Evolutionary conservation across 176 grass and related monocot genomes (phyloP), one percentile per base, ranked within the genome.

Genomic region (Ananas comosus): DNA sequence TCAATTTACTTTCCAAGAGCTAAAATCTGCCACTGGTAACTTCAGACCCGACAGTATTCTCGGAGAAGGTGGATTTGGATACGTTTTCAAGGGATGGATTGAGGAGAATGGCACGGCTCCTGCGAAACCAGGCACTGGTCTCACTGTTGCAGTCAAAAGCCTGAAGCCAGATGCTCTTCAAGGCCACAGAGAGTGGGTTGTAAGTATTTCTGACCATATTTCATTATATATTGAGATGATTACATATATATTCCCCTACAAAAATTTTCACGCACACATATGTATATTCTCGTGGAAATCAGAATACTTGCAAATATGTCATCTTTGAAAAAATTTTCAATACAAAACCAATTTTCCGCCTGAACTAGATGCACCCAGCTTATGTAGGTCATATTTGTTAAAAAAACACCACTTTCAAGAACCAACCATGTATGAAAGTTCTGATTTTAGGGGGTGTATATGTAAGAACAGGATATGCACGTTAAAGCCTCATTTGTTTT

Each of bases 101-200:
- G 94, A 92, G 22, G 81, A 81, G 2, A 86, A 92, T 59, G 87
- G 86, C 75, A 97, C 89, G 53, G 66, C 94, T 79, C 86, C 94
- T 71, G 89, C 84, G 81, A 97, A 90, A 83, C 94, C 94, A 9
- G 84, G 86, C 67, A 97, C 89, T 72, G 86, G 94, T 79, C 49
- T 90, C 59, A 97, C 89, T 72, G 94, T 97, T n/a, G 94, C 94
- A 21, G 94, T 97, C 64, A 97, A 97, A 79, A 88, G 94, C 77
- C 81, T 97, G 78, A 97, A 97, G 80, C 89, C 70, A 53, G 90
- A 97, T 81, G 94, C 84, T 50, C 94, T 97, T 77, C 94, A 97
- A 78, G 94, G 94, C 69, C 94, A 97, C 76, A 97, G 89, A 74
- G 94, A 97, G 71, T 97, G 94, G 94, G 89, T 97, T 83, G 94